A percentile compares a stretch with the other conserved stretches of the same genome.
Conservation (phyloP, 345 rosid species). For the Euclidium syriacum region DNA sequence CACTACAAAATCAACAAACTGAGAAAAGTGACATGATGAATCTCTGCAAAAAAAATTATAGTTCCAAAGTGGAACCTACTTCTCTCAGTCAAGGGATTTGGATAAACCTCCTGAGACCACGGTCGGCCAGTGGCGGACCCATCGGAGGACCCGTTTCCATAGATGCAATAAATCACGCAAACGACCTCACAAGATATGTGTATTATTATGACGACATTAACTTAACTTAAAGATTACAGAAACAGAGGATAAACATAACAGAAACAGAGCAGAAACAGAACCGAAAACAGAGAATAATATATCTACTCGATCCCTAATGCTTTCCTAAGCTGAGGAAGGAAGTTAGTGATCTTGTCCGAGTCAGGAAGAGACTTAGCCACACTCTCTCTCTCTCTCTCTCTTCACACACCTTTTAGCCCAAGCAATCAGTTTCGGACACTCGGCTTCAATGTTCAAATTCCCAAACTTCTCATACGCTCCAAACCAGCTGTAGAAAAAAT, state of each 20-base stretch:
- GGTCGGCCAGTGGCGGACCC: too few relatives aligned
- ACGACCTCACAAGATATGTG: neutral
- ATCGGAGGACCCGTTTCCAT: too few relatives aligned
- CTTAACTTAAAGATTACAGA: neutral
- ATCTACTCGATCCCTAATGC: constrained; percentile 6
- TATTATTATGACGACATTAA: neutral
- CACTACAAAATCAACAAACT: too few relatives aligned
- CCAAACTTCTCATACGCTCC: constrained; percentile 10
- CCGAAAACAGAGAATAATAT: neutral
- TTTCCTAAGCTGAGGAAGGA: neutral
- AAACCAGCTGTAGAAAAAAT: constrained; percentile 14
- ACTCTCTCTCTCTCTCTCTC: constrained; percentile 19
- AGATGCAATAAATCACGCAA: too few relatives aligned
- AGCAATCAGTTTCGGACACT: neutral
- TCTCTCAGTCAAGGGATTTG: too few relatives aligned
- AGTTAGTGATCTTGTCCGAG: neutral
- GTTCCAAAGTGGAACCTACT: too few relatives aligned
- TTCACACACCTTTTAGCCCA: constrained; percentile 17
- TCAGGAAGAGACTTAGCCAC: constrained; percentile 2
- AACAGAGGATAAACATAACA: neutral
- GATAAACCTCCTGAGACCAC: too few relatives aligned
- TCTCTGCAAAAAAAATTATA: too few relatives aligned
- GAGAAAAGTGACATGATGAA: too few relatives aligned
- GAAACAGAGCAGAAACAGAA: neutral
- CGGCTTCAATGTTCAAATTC: neutral